Conservation (phyloP, 2,329 filamentous ascomycete genomes). For the Thelonectria blattea region DNA sequence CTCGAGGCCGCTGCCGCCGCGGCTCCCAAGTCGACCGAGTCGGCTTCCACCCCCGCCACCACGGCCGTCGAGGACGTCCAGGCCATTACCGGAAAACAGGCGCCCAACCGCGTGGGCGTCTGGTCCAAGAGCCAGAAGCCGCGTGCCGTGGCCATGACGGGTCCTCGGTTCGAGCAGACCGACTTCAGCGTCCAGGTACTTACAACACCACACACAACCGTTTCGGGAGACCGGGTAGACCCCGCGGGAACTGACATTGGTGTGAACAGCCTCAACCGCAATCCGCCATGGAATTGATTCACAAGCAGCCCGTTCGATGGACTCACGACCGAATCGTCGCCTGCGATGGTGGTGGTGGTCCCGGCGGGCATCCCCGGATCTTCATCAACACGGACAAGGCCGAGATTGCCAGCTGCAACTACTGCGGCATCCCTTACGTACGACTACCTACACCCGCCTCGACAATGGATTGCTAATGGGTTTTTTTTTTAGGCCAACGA, state of each 20-base stretch:
- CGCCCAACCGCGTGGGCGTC: conserved; percentile 80
- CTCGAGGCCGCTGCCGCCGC: conserved; percentile 49
- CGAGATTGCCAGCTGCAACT: conserved; percentile 86
- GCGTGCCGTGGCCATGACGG: conserved; percentile 83
- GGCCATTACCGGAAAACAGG: conserved; percentile 68
- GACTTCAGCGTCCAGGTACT: conserved; percentile 88
- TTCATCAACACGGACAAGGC: conserved; percentile 99
- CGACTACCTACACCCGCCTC: conserved; percentile 44
- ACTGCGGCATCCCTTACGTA: conserved; percentile 94
- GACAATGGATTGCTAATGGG: neutral
- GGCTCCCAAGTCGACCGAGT: conserved; percentile 48
- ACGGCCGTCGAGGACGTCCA: conserved; percentile 48
- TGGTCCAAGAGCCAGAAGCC: conserved; percentile 90
- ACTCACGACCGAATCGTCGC: conserved; percentile 80
- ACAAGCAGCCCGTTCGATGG: conserved; percentile 95
- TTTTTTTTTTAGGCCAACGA: conserved; percentile 77
- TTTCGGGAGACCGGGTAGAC: conserved; percentile 11
- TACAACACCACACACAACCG: neutral
- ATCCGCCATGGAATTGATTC: conserved; percentile 93
- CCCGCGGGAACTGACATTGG: conserved; percentile 21
- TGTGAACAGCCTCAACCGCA: conserved; percentile 76
- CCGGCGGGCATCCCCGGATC: conserved; percentile 87
- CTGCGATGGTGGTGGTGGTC: conserved; percentile 92
- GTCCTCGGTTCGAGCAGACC: conserved; percentile 96
- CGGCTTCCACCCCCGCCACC: conserved; percentile 46